Conservation (phyloP, 2,329 filamentous ascomycete genomes). For the Eutypella sp. region DNA sequence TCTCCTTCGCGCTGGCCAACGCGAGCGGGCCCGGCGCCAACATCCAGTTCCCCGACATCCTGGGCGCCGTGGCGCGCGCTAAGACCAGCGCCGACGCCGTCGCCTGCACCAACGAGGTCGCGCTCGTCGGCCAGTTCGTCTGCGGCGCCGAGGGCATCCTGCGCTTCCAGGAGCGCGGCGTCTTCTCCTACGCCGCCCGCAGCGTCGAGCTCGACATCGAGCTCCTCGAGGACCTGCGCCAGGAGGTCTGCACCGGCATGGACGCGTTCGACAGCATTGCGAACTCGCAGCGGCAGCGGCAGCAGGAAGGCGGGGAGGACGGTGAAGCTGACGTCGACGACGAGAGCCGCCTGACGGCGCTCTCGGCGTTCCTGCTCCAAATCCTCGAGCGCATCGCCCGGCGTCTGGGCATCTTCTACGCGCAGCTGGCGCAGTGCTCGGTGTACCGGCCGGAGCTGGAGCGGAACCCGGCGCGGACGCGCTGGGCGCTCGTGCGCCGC, state of each 20-base stretch:
- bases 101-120: constrained; percentile 42
- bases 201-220: constrained; percentile 47
- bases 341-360: constrained; percentile 31
- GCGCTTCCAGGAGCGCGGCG: constrained; percentile 47
- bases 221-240: constrained; percentile 47
- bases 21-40: constrained; percentile 26
- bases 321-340: constrained; percentile 34
- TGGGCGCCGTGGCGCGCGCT: constrained; percentile 35
- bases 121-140: constrained; percentile 45
- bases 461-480: constrained; percentile 45
- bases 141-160: constrained; percentile 37
- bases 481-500: constrained; percentile 46
- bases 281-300: constrained; percentile 3
- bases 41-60: constrained; percentile 39
- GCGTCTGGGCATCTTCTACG: constrained; percentile 46
- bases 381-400: constrained; percentile 49
- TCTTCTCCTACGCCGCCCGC: constrained; percentile 44
- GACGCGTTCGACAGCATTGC: constrained; percentile 45
- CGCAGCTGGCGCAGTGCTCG: constrained; percentile 42
- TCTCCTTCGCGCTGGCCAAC: constrained; percentile 46
- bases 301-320: constrained; percentile 9
- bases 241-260: constrained; percentile 50
- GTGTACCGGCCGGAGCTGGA: constrained; percentile 49
- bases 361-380: constrained; percentile 45
- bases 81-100: constrained; percentile 43